Base-by-base conservation (phyloP, 225 moss, liverwort and hornwort genomes). In the Physcomitrium patens region DNA sequence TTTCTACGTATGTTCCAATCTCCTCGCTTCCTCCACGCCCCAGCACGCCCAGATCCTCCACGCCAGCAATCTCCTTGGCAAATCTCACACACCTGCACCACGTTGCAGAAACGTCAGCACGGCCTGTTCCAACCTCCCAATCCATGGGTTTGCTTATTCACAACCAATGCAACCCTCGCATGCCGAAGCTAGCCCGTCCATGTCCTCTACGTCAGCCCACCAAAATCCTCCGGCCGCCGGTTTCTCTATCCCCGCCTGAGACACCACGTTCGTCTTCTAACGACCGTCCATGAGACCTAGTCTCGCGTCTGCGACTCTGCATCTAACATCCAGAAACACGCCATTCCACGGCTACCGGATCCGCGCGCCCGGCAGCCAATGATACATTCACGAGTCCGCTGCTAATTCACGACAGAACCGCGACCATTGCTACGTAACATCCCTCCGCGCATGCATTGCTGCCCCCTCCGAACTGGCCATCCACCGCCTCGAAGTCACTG, bases 21-120 rank as follows among this genome's bases (percentile, higher is more conserved):
- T 95, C 99, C 78, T 99, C 99, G 54, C 88, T 85, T 26, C 90
- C 90, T 81, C 99, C 99, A 60, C 95, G 99, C 60, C 95, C 99
- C 6, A 99, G 86, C 1, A 95, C 91, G 44, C 95, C 95, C 71
- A 99, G 86, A 69, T 99, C 99, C 81, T 95, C 91, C 67, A 99
- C 93, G 65, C 99, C 99, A 53, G 99, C 93, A 47, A 99, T 86
- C 84, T 93, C 95, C 57, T 93, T 82, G 1, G 93, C 95, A 73
- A 95, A 99, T 63, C 99, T 86, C 69, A 95, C 92, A 78, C 99
- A 99, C 76, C 94, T 96, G 74, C 17, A 49, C 16, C 9, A 53
- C 0, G 52, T 24, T 37, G 18, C 78, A 50, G 18, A 18, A 1
- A 12, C 46, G 54, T 45, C n/a, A 64, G 47, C 53, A 13, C 45